Conservation (phyloP, 2,329 filamentous ascomycete species). For the Cryphonectria parasitica region DNA sequence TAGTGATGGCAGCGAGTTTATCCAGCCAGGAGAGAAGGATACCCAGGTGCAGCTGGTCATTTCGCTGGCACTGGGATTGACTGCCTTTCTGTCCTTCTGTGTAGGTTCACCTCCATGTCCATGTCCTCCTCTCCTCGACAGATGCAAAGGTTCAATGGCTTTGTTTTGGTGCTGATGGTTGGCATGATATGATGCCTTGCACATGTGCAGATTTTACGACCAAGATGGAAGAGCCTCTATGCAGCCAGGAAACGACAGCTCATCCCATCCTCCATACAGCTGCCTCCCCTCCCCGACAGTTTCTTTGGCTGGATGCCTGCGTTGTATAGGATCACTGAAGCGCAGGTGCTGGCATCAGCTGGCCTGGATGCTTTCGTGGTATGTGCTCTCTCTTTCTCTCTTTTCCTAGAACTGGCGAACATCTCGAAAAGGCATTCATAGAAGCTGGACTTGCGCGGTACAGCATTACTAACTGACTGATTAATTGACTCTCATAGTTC, state of each 20-base stretch:
- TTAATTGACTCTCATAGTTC: constrained; percentile 57
- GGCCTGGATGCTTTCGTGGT: constrained; percentile 94
- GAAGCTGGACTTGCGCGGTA: too few species aligned
- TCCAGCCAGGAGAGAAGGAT: constrained; percentile 49
- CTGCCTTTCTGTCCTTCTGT: constrained; percentile 77
- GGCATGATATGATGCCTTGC: not conserved
- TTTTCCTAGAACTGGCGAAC: too few species aligned
- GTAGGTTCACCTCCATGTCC: constrained; percentile 50
- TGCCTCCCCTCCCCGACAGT: constrained; percentile 81
- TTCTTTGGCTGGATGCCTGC: constrained; percentile 93
- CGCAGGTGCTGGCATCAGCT: constrained; percentile 86
- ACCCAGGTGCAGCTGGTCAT: constrained; percentile 70
- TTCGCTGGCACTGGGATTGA: constrained; percentile 70
- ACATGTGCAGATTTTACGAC: constrained; percentile 70
- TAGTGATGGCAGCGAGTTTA: constrained; percentile 34
- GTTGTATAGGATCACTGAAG: constrained; percentile 81
- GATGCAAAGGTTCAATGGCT: not conserved
- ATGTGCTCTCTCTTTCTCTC: constrained; percentile 37
- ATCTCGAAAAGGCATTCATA: too few species aligned
- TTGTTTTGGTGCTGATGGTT: constrained; percentile 5
- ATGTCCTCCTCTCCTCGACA: not conserved
- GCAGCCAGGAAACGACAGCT: constrained; percentile 82
- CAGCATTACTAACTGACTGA: not conserved
- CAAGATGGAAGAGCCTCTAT: constrained; percentile 90
- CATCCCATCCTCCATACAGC: constrained; percentile 52